Evolutionary conservation across 2,329 filamentous ascomycete species (phyloP).

Genomic region (Aureobasidium subglaciale): DNA sequence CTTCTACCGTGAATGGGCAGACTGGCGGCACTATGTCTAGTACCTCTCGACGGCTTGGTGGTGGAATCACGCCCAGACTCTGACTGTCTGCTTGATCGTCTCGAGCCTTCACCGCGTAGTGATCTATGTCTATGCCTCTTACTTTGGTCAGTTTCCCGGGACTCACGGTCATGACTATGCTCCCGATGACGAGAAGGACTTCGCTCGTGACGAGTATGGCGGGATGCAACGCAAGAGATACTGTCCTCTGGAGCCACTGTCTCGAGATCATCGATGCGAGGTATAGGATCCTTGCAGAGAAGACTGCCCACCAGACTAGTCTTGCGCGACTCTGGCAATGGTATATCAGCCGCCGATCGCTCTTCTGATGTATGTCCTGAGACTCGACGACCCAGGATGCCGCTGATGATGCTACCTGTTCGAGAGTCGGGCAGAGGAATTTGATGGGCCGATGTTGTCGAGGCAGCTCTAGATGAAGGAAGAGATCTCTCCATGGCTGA

Average conservation of each 20-base stretch:
- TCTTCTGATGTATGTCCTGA: background rate
- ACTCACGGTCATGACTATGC: conserved; percentile 8
- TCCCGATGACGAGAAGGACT: background rate
- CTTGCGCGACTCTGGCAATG: conserved; percentile 21
- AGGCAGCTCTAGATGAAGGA: conserved; percentile 12
- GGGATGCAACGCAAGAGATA: conserved; percentile 35
- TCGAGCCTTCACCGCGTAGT: conserved; percentile 18
- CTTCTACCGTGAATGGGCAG: conserved; percentile 31
- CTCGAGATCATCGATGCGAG: conserved; percentile 31
- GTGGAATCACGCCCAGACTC: conserved; percentile 24
- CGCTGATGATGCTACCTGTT: background rate
- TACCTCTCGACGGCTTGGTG: conserved; percentile 21
- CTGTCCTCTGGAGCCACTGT: conserved; percentile 43
- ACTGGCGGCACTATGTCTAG: conserved; percentile 27
- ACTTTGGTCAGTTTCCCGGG: conserved; percentile 10
- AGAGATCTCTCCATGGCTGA: background rate
- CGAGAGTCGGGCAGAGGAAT: conserved; percentile 16
- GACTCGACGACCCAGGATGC: background rate
- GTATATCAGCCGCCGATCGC: conserved; percentile 5
- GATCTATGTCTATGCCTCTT: conserved; percentile 15
- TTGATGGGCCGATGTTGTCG: conserved; percentile 17
- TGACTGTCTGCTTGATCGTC: conserved; percentile 17
- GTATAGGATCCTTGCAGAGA: background rate
- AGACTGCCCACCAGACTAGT: conserved; percentile 14
- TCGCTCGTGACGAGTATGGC: background rate